Base-by-base conservation (phyloP, 768 basidiomycete genomes). In the Rhizopogon vesiculosus region DNA sequence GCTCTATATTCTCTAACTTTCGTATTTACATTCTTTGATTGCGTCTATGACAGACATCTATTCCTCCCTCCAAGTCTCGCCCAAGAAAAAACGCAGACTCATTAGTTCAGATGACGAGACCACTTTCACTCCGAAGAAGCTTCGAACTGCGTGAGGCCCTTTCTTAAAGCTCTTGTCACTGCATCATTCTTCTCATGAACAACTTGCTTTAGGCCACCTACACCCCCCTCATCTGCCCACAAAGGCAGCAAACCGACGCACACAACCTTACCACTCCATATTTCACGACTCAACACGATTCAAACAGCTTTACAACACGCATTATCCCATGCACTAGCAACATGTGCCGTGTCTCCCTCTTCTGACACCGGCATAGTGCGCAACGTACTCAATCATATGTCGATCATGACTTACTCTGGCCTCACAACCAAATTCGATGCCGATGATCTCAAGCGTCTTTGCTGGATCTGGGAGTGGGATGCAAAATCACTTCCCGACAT, bases 391-490 rank as follows among this genome's bases (percentile, higher is more conserved):
- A 92, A 89, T 62, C 84, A 91, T 63, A 66, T 87, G 48, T 87
- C 91, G 39, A 68, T 91, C 45, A 76, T 76, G 49, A 84, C 85
- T 28, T 90, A 90, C 66, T 65, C 82, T 35, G 89, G 88, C 8
- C 72, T 92, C 42, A 72, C 80, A 1, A 78, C 83, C 3, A 79
- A 82, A 53, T 84, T 90, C 60, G 78, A 80, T 33, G 59, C 83
- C n/a, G 80, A 85, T 48, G 91, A 91, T 63, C 74, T 93, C 45
- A 81, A 76, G 55, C 78, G 87, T 56, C 78, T 93, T 18, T 92
- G 91, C 70, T 93, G 91, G 91, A 57, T 93, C 15, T 92, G 91
- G 89, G 91, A 93, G 66, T 93, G 91, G 91, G 85, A 91, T 63
- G 78, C 80, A 6, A 69, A 78, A 43, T 58, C 74, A 5, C 52